phyloP scores from a whole-genome alignment of 2,329 filamentous ascomycete genomes.

The Mollisia scopiformis region DNA sequence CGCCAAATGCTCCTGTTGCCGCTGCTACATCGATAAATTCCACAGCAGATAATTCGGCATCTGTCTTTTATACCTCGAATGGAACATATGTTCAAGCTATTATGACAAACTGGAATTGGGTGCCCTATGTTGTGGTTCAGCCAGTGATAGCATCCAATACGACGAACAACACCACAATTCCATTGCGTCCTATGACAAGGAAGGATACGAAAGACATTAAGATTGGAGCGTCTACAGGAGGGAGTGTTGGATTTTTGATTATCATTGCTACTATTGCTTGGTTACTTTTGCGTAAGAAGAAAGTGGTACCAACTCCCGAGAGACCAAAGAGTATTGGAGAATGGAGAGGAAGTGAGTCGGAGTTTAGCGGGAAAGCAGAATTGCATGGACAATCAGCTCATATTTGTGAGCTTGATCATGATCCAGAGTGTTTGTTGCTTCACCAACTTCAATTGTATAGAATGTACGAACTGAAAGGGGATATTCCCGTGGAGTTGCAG shows the following conservation, averaged over 20 bases:
- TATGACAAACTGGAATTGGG: background rate
- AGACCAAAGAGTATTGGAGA: background rate
- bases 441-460: conserved; percentile 1
- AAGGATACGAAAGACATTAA: background rate
- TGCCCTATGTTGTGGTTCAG: conserved; percentile 2
- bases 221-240: background rate
- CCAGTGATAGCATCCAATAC: background rate
- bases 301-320: background rate
- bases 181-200: background rate
- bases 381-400: background rate
- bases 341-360: background rate
- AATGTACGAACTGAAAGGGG: background rate
- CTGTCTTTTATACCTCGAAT: conserved; percentile 2
- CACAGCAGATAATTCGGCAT: conserved; percentile 1
- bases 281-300: background rate
- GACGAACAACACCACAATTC: background rate
- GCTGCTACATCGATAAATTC: conserved; percentile 1
- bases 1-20: background rate
- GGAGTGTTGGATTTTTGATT: background rate
- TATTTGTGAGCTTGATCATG: background rate
- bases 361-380: background rate
- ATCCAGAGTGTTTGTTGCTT: background rate
- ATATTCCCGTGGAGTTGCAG: background rate
- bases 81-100: background rate
- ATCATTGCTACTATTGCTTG: background rate